phyloP scores from a whole-genome alignment of 371 early-diverging fungal species.

The Haplosporangium sp. region DNA sequence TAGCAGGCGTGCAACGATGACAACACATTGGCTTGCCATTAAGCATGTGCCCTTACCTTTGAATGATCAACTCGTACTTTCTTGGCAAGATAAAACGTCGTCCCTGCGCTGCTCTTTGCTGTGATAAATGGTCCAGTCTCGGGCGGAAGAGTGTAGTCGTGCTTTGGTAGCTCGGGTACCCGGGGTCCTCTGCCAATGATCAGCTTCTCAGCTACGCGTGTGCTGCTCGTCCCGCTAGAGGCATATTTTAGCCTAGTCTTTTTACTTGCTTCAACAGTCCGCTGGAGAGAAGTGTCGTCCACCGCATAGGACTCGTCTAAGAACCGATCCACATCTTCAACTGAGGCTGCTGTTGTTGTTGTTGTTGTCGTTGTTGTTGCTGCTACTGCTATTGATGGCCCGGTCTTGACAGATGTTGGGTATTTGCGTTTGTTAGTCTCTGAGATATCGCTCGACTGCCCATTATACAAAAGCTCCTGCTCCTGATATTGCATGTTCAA shows the following conservation, averaged over 20 bases:
- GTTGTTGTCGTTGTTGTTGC: too few relatives aligned
- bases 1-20: not conserved
- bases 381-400: not conserved
- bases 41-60: slow-evolving; percentile 9
- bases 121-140: slow-evolving; percentile 44
- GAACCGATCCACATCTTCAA: slow-evolving; percentile 28
- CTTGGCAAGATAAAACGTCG: slow-evolving; percentile 42
- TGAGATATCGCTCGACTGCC: not conserved
- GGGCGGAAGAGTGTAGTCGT: slow-evolving; percentile 46
- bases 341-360: too few relatives aligned
- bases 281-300: not conserved
- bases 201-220: not conserved
- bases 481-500: slow-evolving; percentile 23
- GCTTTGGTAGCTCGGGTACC: slow-evolving; percentile 19
- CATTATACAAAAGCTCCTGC: slow-evolving; percentile 12
- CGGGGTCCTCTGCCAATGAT: not conserved
- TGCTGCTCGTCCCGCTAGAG: slow-evolving; percentile 1
- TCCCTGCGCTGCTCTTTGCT: slow-evolving; percentile 29
- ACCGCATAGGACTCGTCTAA: slow-evolving; percentile 15
- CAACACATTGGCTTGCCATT: not conserved
- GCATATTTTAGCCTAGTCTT: slow-evolving; percentile 24
- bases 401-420: not conserved
- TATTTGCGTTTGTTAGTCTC: slow-evolving; percentile 32
- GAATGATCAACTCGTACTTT: slow-evolving; percentile 16
- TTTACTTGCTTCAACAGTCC: slow-evolving; percentile 23